Base-by-base conservation (phyloP, 192 early-diverging fungal genomes). In the Podila minutissima region DNA sequence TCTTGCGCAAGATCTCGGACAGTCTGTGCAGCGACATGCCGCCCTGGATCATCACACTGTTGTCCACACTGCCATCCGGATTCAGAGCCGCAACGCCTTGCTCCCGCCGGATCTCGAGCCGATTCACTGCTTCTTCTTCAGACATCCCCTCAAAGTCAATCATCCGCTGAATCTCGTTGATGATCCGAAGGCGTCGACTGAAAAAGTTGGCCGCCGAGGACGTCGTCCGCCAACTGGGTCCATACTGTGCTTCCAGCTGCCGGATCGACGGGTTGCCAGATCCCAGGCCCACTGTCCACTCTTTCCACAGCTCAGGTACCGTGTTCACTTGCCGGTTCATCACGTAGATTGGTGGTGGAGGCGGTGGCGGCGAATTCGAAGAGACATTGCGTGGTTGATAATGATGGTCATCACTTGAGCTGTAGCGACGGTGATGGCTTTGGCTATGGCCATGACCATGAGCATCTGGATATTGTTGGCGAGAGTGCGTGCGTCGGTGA, bases 241-340 rank as follows among this genome's bases (percentile, higher is more conserved):
- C 75, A 31, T 71, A 71, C 35, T 70, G 62, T 9, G 69, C 68
- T 29, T 77, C 75, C 26, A 77, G 58, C 59, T 71, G 63, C 10
- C 75, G 75, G 22, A 77, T 77, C 3, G 68, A 71, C 5, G 75
- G 75, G n/a, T 67, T 66, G 17, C 69, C 69, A 26, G 75, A 64
- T n/a, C 75, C 75, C 3, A 77, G 64, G 17, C 75, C 75, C 11
- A 71, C 68, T 6, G 75, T 77, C 75, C 75, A 77, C 49, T 77
- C 75, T 57, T 71, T 77, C 75, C 75, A 77, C 11, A 77, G 59
- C 33, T 77, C 75, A 28, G 53, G 75, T 0, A 77, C 75, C 1
- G 75, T 77, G 55, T 67, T 71, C 15, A 77, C 69, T 33, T 77
- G 68, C 12, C 75, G 68, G 50, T 77, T 77, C 75, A 77, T 77